Conservation (phyloP, 1,139 yeast genomes). For the Nakaseomyces sp. region DNA sequence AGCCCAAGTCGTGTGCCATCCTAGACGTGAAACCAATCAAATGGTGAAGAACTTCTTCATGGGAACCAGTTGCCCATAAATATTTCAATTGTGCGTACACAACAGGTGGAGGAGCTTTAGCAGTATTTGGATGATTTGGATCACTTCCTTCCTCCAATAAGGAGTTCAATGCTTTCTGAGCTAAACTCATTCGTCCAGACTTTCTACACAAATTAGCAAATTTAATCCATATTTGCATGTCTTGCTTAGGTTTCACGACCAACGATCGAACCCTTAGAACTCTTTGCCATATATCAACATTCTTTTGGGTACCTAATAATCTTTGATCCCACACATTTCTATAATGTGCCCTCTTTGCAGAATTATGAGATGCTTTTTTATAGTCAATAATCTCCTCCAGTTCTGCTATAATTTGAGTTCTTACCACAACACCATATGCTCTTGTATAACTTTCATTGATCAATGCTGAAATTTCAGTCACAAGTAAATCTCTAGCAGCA, state of each 20-base stretch:
- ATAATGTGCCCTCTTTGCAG: conserved; percentile 69
- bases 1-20: conserved; percentile 80
- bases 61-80: conserved; percentile 94
- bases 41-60: conserved; percentile 76
- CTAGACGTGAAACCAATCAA: conserved; percentile 85
- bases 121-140: conserved; percentile 47
- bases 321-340: conserved; percentile 92
- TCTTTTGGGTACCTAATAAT: conserved; percentile 85
- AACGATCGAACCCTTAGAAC: conserved; percentile 88
- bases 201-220: conserved; percentile 94
- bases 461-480: conserved; percentile 88
- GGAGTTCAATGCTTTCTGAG: conserved; percentile 81
- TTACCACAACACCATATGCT: conserved; percentile 92
- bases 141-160: conserved; percentile 49
- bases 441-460: conserved; percentile 94
- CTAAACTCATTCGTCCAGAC: conserved; percentile 83
- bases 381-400: conserved; percentile 89
- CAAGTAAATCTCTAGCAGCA: conserved; percentile 79
- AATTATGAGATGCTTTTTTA: conserved; percentile 73
- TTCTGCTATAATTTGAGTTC: conserved; percentile 96
- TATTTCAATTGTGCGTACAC: conserved; percentile 94
- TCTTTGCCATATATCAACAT: conserved; percentile 97
- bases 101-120: conserved; percentile 89
- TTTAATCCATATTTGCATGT: conserved; percentile 97
- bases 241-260: conserved; percentile 94